Percentiles rank a stretch among this genome's conserved stretches.
These are phyloP conservation scores for Gentiana macrophylla DNA, from an alignment of 257 asterid species.

Conservation along the genomic window DNA sequence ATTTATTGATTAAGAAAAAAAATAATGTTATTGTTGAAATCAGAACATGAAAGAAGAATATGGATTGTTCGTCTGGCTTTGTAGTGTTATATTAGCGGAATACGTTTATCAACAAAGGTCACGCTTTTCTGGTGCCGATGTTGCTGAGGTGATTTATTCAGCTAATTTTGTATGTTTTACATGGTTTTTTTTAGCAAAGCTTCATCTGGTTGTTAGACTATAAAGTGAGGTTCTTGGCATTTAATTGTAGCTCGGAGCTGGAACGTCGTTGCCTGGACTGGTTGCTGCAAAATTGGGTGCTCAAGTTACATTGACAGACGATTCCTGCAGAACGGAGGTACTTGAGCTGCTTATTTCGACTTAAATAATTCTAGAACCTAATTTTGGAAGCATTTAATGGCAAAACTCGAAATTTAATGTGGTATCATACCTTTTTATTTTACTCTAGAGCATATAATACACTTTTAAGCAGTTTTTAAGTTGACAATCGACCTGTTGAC, in stretches of 20 bases:
- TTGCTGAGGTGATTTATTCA: conserved; percentile 52
- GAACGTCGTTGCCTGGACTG: conserved; percentile 92
- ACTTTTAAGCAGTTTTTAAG: too few species aligned
- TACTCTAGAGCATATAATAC: too few species aligned
- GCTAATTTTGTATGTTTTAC: background rate
- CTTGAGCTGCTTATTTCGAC: background rate
- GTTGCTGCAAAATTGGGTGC: conserved; percentile 94
- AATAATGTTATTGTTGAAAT: background rate
- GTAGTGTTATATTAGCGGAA: conserved; percentile 83
- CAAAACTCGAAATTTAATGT: too few species aligned
- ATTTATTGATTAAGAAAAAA: too few species aligned
- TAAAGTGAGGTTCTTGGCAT: background rate
- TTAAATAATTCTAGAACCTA: too few species aligned
- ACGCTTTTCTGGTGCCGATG: conserved; percentile 60
- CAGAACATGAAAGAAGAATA: conserved; percentile 95
- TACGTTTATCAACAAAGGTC: conserved; percentile 78
- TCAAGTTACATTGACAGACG: conserved; percentile 70
- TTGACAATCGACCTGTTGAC: too few species aligned
- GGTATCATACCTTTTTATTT: too few species aligned
- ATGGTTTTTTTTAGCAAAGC: background rate
- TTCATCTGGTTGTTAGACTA: background rate
- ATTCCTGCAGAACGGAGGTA: conserved; percentile 57
- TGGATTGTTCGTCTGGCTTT: conserved; percentile 92
- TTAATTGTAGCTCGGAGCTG: conserved; percentile 73
- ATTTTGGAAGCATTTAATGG: too few species aligned